These are phyloP conservation scores for Tylopilus felleus DNA, from an alignment of 768 basidiomycete genomes.

Conservation along the genomic window DNA sequence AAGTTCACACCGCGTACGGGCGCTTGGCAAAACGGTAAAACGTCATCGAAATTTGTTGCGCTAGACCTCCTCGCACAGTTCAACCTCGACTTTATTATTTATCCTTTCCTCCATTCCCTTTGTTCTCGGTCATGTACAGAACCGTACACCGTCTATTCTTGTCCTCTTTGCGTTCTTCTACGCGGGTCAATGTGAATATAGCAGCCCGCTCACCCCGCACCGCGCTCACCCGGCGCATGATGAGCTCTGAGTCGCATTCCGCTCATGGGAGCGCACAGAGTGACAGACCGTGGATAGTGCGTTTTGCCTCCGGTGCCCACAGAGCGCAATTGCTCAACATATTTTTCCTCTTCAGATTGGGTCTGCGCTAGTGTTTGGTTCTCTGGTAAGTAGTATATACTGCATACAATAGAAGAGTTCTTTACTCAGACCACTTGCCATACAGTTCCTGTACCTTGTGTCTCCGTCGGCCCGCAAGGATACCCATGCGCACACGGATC, in stretches of 20 bases:
- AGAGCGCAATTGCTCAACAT: neutral
- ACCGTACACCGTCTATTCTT: conserved; percentile 17
- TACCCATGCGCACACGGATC: conserved; percentile 21
- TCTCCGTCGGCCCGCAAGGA: conserved; percentile 29
- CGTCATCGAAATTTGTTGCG: conserved; percentile 28
- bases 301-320: conserved; percentile 2
- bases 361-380: conserved; percentile 32
- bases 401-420: neutral
- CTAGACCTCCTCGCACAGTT: conserved; percentile 1
- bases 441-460: conserved; percentile 30
- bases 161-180: conserved; percentile 14
- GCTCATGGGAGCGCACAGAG: conserved; percentile 15
- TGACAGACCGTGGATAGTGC: conserved; percentile 31
- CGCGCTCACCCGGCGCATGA: conserved; percentile 21
- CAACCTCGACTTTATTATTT: conserved; percentile 15
- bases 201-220: conserved; percentile 13
- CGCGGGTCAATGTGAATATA: conserved; percentile 4
- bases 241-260: conserved; percentile 26
- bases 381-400: conserved; percentile 20
- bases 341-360: conserved; percentile 22
- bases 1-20: conserved; percentile 22
- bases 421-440: neutral
- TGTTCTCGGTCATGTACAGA: conserved; percentile 19
- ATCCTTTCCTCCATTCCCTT: neutral
- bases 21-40: conserved; percentile 13